Base-by-base conservation (phyloP, 2,329 filamentous ascomycete genomes). In the Neurospora sp. region DNA sequence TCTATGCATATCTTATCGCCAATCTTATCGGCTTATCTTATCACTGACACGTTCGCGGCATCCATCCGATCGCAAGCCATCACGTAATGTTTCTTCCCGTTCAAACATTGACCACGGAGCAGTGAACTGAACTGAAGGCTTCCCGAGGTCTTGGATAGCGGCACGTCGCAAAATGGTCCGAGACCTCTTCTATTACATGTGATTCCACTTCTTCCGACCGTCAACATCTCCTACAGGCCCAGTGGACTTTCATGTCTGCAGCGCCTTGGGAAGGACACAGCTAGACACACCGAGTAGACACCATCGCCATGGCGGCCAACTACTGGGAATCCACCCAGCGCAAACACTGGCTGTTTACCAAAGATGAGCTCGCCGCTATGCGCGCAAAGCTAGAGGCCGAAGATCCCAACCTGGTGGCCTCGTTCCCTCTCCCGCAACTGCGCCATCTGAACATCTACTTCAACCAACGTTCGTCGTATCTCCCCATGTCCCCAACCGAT, bases 311-410 rank as follows among this genome's bases (percentile, higher is more conserved):
- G 95, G 92, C 95, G 40, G 92, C 94, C 78, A 97, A 95, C 81
- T 99, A 95, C 83, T 99, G 94, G 94, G 91, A 93, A 73, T 98
- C 96, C 69, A 96, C 93, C 36, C 96, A 99, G 82, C 88, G 91
- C 75, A 91, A 89, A 75, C 88, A 92, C 82, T 99, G 96, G 96
- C 91, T 92, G 70, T 97, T 97, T 80, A 90, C 92, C 66, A 91
- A 92, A 77, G 89, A 93, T 72, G 89, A 94, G 78, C 86, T 99
- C 68, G 87, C 88, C 15, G 85, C 90, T 68, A 88, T 92, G 79
- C 90, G 95, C 70, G 88, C 90, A 77, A 88, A 88, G 76, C 88
- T 97, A 65, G 91, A 92, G 76, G 90, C 93, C 72, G 88, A 90
- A 71, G 91, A 97, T 76, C 87, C 88, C 72, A 86, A 87, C 62